Conservation (phyloP, 2,329 filamentous ascomycete genomes). For the Diaporthe helianthi region DNA sequence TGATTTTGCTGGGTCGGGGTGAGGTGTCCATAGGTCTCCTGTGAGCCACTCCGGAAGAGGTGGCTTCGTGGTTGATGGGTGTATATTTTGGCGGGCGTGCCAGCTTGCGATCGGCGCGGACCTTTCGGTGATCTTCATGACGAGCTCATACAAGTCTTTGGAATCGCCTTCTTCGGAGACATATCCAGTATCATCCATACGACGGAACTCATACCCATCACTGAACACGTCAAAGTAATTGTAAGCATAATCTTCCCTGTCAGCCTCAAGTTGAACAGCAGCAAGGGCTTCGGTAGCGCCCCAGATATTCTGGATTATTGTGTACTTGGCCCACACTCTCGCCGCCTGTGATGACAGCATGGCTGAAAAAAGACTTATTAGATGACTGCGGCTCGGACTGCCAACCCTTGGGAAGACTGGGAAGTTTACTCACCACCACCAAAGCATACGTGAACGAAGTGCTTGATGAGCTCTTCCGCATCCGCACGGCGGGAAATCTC, state of each 20-base stretch:
- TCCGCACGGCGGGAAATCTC: slow-evolving; percentile 35
- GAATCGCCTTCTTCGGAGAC: slow-evolving; percentile 27
- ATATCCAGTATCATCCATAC: slow-evolving; percentile 32
- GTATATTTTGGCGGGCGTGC: slow-evolving; percentile 34
- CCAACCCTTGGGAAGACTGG: not conserved
- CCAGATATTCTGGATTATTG: slow-evolving; percentile 35
- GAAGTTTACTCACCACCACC: slow-evolving; percentile 36
- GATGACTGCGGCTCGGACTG: not conserved
- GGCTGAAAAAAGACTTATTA: slow-evolving; percentile 30
- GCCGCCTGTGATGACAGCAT: slow-evolving; percentile 33
- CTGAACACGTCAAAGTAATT: slow-evolving; percentile 36
- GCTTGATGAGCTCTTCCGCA: slow-evolving; percentile 35
- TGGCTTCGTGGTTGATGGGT: slow-evolving; percentile 18
- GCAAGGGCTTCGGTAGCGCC: slow-evolving; percentile 35
- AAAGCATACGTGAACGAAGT: slow-evolving; percentile 34
- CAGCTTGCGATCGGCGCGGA: slow-evolving; percentile 34
- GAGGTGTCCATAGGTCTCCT: slow-evolving; percentile 39
- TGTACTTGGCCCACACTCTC: slow-evolving; percentile 35
- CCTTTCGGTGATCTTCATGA: slow-evolving; percentile 31
- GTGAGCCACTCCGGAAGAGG: slow-evolving; percentile 34
- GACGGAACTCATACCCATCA: slow-evolving; percentile 35
- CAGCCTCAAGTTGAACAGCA: slow-evolving; percentile 34
- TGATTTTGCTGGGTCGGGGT: slow-evolving; percentile 37
- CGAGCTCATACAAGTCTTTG: slow-evolving; percentile 36
- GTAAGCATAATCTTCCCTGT: slow-evolving; percentile 36